These are phyloP conservation scores for Backusella parvicylindrica DNA, from an alignment of 192 early-diverging fungal genomes.

Conservation along the genomic window DNA sequence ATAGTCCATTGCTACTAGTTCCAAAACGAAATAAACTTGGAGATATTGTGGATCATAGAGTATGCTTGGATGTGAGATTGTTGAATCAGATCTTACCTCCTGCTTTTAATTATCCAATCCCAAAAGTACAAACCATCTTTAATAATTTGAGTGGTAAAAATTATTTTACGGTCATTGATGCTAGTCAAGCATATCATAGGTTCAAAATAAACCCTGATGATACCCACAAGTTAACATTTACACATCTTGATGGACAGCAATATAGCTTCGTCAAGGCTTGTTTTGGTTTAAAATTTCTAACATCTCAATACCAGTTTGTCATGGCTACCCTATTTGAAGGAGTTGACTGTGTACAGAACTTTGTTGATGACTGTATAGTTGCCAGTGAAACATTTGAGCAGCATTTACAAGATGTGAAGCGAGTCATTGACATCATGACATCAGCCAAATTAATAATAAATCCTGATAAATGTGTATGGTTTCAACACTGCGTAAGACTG, in stretches of 20 bases:
- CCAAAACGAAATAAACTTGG: not conserved
- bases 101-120: not conserved
- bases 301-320: not conserved
- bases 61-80: not conserved
- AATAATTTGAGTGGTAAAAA: not conserved
- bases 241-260: not conserved
- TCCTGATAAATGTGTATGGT: not conserved
- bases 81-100: slow-evolving; percentile 2
- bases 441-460: not conserved
- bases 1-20: not conserved
- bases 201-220: not conserved
- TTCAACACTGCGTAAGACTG: not conserved
- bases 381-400: not conserved
- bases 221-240: not conserved
- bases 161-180: not conserved
- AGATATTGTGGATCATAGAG: not conserved
- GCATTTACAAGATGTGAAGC: not conserved
- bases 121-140: not conserved
- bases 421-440: not conserved
- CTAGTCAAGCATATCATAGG: not conserved
- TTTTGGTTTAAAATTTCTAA: not conserved
- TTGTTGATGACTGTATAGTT: not conserved
- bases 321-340: not conserved
- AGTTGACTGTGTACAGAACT: not conserved
- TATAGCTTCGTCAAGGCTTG: not conserved